phyloP scores from a whole-genome alignment of 306 rosid species.

The Fragaria iinumae region DNA sequence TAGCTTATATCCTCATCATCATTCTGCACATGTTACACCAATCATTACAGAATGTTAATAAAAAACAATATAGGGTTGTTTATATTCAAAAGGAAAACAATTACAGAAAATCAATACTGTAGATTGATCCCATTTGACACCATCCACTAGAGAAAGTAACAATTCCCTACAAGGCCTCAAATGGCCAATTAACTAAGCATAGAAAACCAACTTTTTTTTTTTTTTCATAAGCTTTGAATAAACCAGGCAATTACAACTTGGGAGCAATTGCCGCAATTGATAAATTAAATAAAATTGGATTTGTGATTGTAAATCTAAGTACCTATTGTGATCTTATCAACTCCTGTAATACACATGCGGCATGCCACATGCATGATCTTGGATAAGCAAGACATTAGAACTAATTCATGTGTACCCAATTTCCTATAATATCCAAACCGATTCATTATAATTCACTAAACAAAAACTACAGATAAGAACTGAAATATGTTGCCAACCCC shows the following conservation, averaged over 20 bases:
- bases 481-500: background rate
- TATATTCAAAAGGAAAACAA: background rate
- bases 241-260: background rate
- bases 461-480: background rate
- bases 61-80: conserved; percentile 7
- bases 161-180: background rate
- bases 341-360: background rate
- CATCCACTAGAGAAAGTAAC: conserved; percentile 1
- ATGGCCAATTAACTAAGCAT: background rate
- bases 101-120: background rate
- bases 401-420: background rate
- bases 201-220: background rate
- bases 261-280: background rate
- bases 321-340: background rate
- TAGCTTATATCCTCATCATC: conserved; percentile 94
- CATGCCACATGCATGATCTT: background rate
- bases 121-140: background rate
- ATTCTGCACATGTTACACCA: conserved; percentile 50
- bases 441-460: background rate
- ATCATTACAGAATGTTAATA: conserved; percentile 12
- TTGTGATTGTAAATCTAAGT: background rate
- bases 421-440: background rate
- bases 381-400: background rate
- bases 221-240: background rate
- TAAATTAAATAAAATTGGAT: background rate